These are phyloP conservation scores for Rhynchospora pubera DNA, from an alignment of 176 grass and related monocot genomes.

Conservation along the genomic window DNA sequence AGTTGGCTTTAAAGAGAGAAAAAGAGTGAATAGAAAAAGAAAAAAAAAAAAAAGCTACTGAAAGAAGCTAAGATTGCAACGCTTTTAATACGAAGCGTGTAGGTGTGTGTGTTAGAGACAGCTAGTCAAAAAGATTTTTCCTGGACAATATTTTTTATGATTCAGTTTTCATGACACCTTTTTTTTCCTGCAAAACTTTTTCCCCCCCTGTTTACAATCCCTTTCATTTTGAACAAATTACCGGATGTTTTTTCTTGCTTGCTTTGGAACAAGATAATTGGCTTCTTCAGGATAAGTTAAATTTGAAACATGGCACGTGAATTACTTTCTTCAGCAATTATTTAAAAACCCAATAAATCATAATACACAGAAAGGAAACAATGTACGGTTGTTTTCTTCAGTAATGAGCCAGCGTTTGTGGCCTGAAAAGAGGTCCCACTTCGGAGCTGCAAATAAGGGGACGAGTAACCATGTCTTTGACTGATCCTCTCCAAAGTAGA, in stretches of 20 bases:
- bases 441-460: not conserved
- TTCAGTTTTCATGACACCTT: not conserved
- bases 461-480: not conserved
- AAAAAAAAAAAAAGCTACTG: conserved; percentile 7
- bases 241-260: not conserved
- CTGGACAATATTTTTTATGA: not conserved
- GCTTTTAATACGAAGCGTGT: conserved; percentile 8
- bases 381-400: not conserved
- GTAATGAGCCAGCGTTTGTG: not conserved
- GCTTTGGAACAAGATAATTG: no score
- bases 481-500: not conserved
- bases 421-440: not conserved
- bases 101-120: conserved; percentile 4
- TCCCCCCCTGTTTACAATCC: not conserved
- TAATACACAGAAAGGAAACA: not conserved
- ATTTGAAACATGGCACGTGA: no score
- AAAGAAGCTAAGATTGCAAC: not conserved
- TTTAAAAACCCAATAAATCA: not conserved
- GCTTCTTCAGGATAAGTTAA: no score
- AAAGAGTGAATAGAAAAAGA: not conserved
- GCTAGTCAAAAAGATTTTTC: conserved; percentile 23
- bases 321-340: no score
- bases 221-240: no score
- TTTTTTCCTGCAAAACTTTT: no score
- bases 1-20: conserved; percentile 17